A percentile compares a stretch with the other conserved stretches of the same genome.
phyloP scores from a whole-genome alignment of 495 filamentous ascomycete species.

The Aspergillus baeticus region DNA sequence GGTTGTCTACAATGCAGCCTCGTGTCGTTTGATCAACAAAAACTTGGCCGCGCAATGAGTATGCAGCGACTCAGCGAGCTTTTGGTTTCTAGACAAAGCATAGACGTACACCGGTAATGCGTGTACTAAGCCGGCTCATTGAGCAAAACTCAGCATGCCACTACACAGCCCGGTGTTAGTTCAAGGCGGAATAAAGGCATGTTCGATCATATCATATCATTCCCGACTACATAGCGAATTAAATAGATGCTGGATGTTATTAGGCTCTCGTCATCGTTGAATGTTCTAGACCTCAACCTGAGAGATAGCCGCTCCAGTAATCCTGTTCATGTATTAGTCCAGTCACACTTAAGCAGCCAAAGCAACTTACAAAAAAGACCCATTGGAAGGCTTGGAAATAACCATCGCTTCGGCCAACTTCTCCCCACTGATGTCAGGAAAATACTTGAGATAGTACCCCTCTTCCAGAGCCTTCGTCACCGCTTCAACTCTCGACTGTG shows the following conservation, averaged over 20 bases:
- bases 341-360: not conserved
- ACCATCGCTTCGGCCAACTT: constrained; percentile 79
- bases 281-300: constrained; percentile 30
- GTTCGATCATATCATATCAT: not conserved
- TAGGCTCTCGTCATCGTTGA: not conserved
- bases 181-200: too few relatives aligned
- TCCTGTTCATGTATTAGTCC: constrained; percentile 27
- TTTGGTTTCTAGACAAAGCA: too few relatives aligned
- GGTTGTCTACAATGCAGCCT: too few relatives aligned
- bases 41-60: too few relatives aligned
- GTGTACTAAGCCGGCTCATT: too few relatives aligned
- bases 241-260: not conserved
- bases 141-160: too few relatives aligned
- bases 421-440: constrained; percentile 68
- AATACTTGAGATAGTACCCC: constrained; percentile 76
- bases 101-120: too few relatives aligned
- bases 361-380: constrained; percentile 45
- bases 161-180: too few relatives aligned
- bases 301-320: constrained; percentile 43
- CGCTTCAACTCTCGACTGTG: constrained; percentile 77
- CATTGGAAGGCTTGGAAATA: constrained; percentile 73
- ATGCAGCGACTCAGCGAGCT: too few relatives aligned
- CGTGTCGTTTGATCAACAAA: too few relatives aligned
- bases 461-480: constrained; percentile 74
- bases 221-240: constrained; percentile 3